phyloP scores from a whole-genome alignment of 306 rosid species.

The Lablab purpureus region DNA sequence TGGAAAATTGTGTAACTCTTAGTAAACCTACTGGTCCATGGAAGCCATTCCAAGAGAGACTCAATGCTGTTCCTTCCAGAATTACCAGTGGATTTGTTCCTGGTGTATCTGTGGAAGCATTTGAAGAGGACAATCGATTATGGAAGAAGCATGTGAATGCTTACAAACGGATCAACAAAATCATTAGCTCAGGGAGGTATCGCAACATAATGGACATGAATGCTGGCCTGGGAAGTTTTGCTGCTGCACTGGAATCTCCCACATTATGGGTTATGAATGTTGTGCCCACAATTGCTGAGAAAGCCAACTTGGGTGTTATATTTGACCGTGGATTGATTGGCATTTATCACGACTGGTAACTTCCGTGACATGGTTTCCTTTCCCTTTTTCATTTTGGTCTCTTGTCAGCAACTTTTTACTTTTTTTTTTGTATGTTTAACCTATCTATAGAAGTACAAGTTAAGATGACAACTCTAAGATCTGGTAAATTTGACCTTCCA shows the following conservation, averaged over 20 bases:
- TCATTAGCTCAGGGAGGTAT: conserved; percentile 69
- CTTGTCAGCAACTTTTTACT: neutral
- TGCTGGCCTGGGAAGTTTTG: conserved; percentile 93
- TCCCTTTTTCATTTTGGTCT: neutral
- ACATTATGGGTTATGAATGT: conserved; percentile 91
- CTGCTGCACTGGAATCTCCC: conserved; percentile 81
- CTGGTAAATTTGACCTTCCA: neutral
- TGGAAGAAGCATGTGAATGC: conserved; percentile 91
- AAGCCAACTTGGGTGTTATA: conserved; percentile 70
- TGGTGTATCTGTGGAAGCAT: conserved; percentile 60
- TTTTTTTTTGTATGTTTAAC: neutral
- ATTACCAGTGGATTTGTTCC: conserved; percentile 66
- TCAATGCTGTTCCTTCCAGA: conserved; percentile 65
- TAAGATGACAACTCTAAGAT: conserved; percentile 27
- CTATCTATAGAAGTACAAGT: neutral
- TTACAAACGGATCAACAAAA: conserved; percentile 72
- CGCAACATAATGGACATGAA: conserved; percentile 88
- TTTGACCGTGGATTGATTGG: conserved; percentile 84
- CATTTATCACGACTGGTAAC: conserved; percentile 84
- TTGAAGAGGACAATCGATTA: conserved; percentile 58
- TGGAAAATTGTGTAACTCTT: conserved; percentile 73
- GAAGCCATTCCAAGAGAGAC: conserved; percentile 81
- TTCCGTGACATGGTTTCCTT: conserved; percentile 17
- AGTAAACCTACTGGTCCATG: conserved; percentile 49
- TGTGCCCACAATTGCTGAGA: conserved; percentile 77